Base-by-base conservation (phyloP, 2,329 filamentous ascomycete genomes). In the Fusarium sacchari region DNA sequence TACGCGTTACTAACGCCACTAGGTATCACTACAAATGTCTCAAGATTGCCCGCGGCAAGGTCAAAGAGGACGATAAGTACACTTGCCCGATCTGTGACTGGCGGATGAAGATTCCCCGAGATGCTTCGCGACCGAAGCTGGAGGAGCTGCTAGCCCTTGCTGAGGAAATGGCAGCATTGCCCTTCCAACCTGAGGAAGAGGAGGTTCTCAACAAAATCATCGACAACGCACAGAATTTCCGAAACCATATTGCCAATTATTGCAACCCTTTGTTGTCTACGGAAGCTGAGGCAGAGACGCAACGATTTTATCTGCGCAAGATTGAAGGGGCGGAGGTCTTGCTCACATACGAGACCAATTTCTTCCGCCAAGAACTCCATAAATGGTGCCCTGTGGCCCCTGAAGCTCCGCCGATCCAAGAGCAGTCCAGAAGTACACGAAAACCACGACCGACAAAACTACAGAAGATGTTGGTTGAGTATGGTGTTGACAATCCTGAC, bases 11-110 rank as follows among this genome's bases (percentile, higher is more conserved):
- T 67, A 42, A 76, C 60, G 34, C 40, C 15, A 32, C 14, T 69
- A 95, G 93, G 93, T 99, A 99, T 80, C 96, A 99, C 79, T 96
- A 96, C 68, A 98, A 98, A 82, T 99, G 96, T 78, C 87, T 99
- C 42, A 99, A 99, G 85, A 98, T 99, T 79, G 96, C 96, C 6
- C 91, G 96, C 56, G 96, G 96, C 59, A 99, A 98, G 80, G 94
- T 99, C 77, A 98, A 98, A 83, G 96, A 98, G 80, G 96, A 97
- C 72, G 96, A 98, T 80, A 97, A 97, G 81, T 99, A 98, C 80
- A 98, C 96, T 3, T 99, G 96, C 79, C 96, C 96, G 0, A 97
- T 99, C 71, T 99, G 96, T 81, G 96, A 99, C 81, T 98, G 95
- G 91, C 92, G 96, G 24, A 93, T 98, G 80, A 97, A 96, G 84